These are phyloP conservation scores for Fragaria nilgerrensis DNA, from an alignment of 306 rosid species.

Conservation along the genomic window DNA sequence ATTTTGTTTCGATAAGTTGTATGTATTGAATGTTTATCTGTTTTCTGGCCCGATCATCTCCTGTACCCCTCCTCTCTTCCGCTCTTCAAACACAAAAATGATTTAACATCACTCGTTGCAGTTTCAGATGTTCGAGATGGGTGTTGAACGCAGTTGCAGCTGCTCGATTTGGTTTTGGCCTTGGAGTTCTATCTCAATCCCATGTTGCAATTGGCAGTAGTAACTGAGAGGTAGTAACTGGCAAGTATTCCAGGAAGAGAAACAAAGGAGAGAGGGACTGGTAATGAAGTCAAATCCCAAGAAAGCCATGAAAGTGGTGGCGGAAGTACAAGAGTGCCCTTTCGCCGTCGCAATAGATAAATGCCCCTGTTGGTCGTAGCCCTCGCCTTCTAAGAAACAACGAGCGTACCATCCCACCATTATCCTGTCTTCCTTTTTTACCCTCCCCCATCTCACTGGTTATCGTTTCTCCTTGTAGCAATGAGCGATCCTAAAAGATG, in stretches of 20 bases:
- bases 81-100: neutral
- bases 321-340: constrained; percentile 17
- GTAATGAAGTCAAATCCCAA: constrained; percentile 10
- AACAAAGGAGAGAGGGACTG: neutral
- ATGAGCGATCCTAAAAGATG: neutral
- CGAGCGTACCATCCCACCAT: constrained; percentile 1
- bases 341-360: neutral
- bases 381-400: constrained; percentile 21
- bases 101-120: neutral
- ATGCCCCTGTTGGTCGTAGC: constrained; percentile 17
- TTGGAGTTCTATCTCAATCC: neutral
- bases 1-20: neutral
- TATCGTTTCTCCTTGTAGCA: neutral
- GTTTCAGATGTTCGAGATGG: neutral
- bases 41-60: neutral
- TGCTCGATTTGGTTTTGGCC: neutral
- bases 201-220: neutral
- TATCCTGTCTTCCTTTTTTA: constrained; percentile 1
- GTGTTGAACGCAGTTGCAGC: neutral
- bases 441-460: neutral
- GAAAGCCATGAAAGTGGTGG: constrained; percentile 5
- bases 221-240: too few relatives aligned
- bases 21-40: neutral
- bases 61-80: neutral
- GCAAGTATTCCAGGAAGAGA: neutral